phyloP scores from a whole-genome alignment of 805 yeast genomes.

The Sugiyamaella qingdaonensis region DNA sequence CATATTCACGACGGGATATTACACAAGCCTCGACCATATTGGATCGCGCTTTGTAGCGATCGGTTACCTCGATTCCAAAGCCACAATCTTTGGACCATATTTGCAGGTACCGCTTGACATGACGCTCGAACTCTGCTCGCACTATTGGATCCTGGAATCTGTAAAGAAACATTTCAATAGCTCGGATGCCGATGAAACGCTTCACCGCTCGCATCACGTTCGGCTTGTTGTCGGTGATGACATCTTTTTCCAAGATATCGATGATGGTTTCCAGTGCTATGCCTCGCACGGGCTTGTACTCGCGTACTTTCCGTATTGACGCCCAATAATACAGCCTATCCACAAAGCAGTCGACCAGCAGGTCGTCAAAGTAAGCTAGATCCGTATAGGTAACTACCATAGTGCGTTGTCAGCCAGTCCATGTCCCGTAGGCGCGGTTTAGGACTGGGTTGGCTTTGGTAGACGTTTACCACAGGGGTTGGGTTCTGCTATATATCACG shows the following conservation, averaged over 20 bases:
- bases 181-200: slow-evolving; percentile 26
- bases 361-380: slow-evolving; percentile 29
- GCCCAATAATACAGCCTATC: slow-evolving; percentile 31
- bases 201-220: slow-evolving; percentile 21
- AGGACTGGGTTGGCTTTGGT: background rate
- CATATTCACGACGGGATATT: slow-evolving; percentile 33
- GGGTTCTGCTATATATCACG: no score
- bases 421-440: background rate
- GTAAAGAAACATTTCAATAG: slow-evolving; percentile 28
- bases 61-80: slow-evolving; percentile 42
- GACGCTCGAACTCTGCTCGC: slow-evolving; percentile 34
- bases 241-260: slow-evolving; percentile 15
- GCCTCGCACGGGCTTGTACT: slow-evolving; percentile 24
- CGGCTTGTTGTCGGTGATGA: slow-evolving; percentile 12
- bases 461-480: background rate
- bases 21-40: slow-evolving; percentile 38
- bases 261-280: slow-evolving; percentile 17
- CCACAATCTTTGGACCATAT: slow-evolving; percentile 37
- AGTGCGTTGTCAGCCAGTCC: background rate
- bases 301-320: slow-evolving; percentile 27
- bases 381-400: slow-evolving; percentile 24
- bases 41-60: slow-evolving; percentile 34
- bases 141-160: slow-evolving; percentile 23
- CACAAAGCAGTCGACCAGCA: slow-evolving; percentile 28
- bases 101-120: slow-evolving; percentile 36